Base-by-base conservation (phyloP, 768 basidiomycete species). In the Suillus americanus region DNA sequence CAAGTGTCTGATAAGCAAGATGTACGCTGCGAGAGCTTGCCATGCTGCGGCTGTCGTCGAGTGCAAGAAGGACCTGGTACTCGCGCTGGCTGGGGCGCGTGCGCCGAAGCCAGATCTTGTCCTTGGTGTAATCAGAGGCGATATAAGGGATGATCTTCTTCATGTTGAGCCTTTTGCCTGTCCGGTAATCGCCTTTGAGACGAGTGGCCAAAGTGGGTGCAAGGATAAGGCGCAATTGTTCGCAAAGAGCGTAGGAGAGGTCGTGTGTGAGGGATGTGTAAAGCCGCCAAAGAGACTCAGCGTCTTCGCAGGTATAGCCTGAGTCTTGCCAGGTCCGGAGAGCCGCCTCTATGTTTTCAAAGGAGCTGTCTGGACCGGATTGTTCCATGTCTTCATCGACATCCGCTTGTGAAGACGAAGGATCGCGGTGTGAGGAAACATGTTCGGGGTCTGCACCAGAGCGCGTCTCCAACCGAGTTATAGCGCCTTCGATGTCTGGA, bases 11-110 rank as follows among this genome's bases (percentile, higher is more conserved):
- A 76, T 90, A 97, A 8, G 97, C 95, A 48, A 99, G 85, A 74
- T 99, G 94, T 33, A 97, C 86, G 28, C 48, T 59, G 9, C 50
- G 56, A 25, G 62, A 65, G 60, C 74, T 73, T 63, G 76, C 73
- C 97, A 99, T 99, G 41, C 95, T 97, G 40, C 91, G 89, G 4
- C 95, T 98, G 79, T 99, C 97, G 73, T 99, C 97, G 57, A 99
- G 85, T 12, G 95, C 91, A 63, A 99, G 84, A 46, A 99, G 85
- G 2, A 99, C 88, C 72, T 99, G 97, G 76, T 99, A 99, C 73
- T 97, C 96, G 56, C 97, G 86, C 71, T 92, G 89, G 73, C 93
- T 95, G 6, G 97, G 97, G 59, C 91, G 89, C 4, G 96, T 97
- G 25, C 97, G 86, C 30, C 97, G 90, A 41, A 99, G 82, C 97